Conservation (phyloP, 108 stramenopile genomes). For the Cyclotella baltica region DNA sequence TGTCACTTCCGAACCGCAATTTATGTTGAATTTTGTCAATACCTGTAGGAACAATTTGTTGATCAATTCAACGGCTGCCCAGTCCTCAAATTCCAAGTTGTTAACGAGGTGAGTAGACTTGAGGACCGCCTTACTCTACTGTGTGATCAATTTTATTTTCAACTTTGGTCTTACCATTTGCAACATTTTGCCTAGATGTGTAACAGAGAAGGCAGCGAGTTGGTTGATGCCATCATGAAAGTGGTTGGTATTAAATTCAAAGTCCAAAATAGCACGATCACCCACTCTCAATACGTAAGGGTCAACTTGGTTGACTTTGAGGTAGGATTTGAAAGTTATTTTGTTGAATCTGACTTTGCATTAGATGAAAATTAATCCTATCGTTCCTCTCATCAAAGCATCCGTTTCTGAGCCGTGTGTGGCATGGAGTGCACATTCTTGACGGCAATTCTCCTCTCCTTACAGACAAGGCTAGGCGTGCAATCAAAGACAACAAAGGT, state of each 20-base stretch:
- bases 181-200: conserved; percentile 41
- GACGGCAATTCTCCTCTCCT: conserved; percentile 42
- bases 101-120: conserved; percentile 53
- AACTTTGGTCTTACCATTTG: neutral
- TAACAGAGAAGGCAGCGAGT: conserved; percentile 68
- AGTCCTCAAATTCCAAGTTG: conserved; percentile 77
- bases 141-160: neutral
- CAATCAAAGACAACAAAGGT: conserved; percentile 25
- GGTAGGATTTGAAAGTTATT: too few relatives aligned
- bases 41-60: conserved; percentile 21
- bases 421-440: conserved; percentile 46
- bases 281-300: conserved; percentile 42
- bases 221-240: conserved; percentile 82
- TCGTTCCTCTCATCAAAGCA: conserved; percentile 40
- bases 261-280: conserved; percentile 16
- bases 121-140: neutral
- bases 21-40: too few relatives aligned
- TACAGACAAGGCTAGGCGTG: conserved; percentile 24
- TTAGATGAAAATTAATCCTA: too few relatives aligned
- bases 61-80: conserved; percentile 67
- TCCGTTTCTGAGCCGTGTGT: conserved; percentile 48
- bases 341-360: too few relatives aligned
- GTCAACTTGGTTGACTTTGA: conserved; percentile 25
- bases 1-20: too few relatives aligned
- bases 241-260: conserved; percentile 61